Conservation (phyloP, 257 asterid species). For the Nicotiana sylvestris region DNA sequence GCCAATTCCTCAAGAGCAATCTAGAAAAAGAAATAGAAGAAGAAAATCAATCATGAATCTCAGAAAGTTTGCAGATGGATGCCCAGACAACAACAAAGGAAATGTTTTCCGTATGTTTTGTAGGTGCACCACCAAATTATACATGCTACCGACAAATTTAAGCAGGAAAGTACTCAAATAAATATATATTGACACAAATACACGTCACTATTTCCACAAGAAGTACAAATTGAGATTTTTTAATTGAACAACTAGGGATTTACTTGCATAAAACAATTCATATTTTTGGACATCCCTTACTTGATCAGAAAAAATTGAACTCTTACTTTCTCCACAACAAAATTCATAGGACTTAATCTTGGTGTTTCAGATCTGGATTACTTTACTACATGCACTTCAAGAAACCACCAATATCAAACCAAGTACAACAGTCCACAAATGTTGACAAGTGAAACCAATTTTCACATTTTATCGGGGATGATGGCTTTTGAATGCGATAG, state of each 20-base stretch:
- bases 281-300: not conserved
- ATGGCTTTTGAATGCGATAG: not conserved
- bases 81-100: not conserved
- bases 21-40: slow-evolving; percentile 29
- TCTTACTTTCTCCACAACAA: not conserved
- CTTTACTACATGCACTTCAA: not conserved
- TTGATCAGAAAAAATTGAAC: not conserved
- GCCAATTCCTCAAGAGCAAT: slow-evolving; percentile 96
- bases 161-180: not conserved
- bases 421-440: not conserved
- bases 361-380: slow-evolving; percentile 2
- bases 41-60: not conserved
- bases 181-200: not conserved
- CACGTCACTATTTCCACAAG: not conserved
- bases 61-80: not conserved
- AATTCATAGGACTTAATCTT: not conserved
- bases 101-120: not conserved
- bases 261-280: not conserved
- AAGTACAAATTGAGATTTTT: not conserved
- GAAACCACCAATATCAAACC: not conserved
- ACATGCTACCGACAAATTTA: not conserved
- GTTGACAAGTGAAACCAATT: not conserved
- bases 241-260: not conserved
- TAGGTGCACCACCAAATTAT: not conserved
- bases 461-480: not conserved